Conservation (phyloP, 441 rosid genomes). For the Gossypium trilobum region DNA sequence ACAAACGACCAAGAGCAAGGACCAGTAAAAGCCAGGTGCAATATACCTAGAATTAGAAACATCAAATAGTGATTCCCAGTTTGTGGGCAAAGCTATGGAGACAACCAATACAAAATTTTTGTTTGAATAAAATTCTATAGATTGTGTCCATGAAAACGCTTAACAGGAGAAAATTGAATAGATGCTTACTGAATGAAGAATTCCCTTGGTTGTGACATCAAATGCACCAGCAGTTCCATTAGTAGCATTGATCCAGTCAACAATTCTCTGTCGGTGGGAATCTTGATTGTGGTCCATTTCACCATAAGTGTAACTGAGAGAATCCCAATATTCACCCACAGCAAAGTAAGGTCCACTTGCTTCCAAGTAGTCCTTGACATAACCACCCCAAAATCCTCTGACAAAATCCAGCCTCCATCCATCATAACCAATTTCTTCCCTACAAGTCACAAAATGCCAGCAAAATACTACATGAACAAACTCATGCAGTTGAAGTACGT, state of each 20-base stretch:
- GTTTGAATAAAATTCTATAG: background rate
- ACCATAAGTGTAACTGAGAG: slow-evolving; percentile 66
- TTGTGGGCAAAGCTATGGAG: background rate
- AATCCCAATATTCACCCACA: slow-evolving; percentile 96
- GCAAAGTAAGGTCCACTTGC: slow-evolving; percentile 71
- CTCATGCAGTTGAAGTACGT: background rate
- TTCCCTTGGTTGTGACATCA: slow-evolving; percentile 95
- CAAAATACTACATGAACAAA: slow-evolving; percentile 9
- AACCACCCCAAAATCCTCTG: slow-evolving; percentile 98
- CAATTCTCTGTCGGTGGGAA: slow-evolving; percentile 80
- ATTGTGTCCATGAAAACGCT: background rate
- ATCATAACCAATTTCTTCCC: slow-evolving; percentile 87
- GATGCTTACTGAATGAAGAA: slow-evolving; percentile 69
- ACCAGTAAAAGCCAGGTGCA: background rate
- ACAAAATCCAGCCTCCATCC: slow-evolving; percentile 99
- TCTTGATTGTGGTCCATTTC: slow-evolving; percentile 92
- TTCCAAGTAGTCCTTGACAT: slow-evolving; percentile 86
- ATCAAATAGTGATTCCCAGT: slow-evolving; percentile 8
- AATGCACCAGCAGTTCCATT: slow-evolving; percentile 85
- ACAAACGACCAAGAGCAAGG: background rate
- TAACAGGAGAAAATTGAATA: background rate
- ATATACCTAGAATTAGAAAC: slow-evolving; percentile 7
- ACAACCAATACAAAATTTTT: background rate
- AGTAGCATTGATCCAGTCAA: slow-evolving; percentile 86
- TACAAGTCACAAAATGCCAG: slow-evolving; percentile 28